These are phyloP conservation scores for Boletus subluridellus DNA, from an alignment of 1,284 basidiomycete genomes.

Conservation along the genomic window DNA sequence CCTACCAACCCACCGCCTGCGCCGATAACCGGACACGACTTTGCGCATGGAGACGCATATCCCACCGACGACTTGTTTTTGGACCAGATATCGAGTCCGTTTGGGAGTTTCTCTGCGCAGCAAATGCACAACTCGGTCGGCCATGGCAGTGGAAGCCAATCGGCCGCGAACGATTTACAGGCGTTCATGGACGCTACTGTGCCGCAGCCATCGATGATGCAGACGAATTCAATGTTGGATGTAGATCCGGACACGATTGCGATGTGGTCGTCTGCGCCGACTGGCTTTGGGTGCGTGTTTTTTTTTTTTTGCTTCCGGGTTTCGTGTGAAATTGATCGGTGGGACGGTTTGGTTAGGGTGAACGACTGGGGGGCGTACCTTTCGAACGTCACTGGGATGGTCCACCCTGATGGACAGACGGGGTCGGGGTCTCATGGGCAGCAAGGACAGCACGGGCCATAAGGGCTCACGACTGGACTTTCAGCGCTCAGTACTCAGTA, in stretches of 20 bases:
- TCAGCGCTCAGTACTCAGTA: too few species aligned
- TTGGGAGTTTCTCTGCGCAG: slow-evolving; percentile 8
- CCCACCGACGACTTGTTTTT: slow-evolving; percentile 29
- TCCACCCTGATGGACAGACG: slow-evolving; percentile 12
- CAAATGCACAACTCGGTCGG: neutral
- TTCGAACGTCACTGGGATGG: slow-evolving; percentile 30
- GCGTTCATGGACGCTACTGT: slow-evolving; percentile 11
- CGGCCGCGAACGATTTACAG: slow-evolving; percentile 6
- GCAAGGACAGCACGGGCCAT: neutral
- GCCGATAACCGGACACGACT: slow-evolving; percentile 10
- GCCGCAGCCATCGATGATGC: slow-evolving; percentile 4
- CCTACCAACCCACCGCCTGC: neutral
- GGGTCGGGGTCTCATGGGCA: neutral
- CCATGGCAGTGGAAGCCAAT: neutral
- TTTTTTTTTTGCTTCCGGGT: neutral
- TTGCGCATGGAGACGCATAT: slow-evolving; percentile 9
- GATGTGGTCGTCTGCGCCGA: slow-evolving; percentile 19
- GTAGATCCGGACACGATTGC: slow-evolving; percentile 48
- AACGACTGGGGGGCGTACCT: slow-evolving; percentile 39
- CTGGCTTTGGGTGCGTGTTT: slow-evolving; percentile 51
- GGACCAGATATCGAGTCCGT: slow-evolving; percentile 20
- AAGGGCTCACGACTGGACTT: neutral
- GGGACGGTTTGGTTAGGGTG: slow-evolving; percentile 18
- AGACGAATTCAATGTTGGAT: slow-evolving; percentile 8
- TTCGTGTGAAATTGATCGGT: neutral